A percentile compares a stretch with the other conserved stretches of the same genome.
Conservation (phyloP, 805 yeast species). For the Pichia californica region DNA sequence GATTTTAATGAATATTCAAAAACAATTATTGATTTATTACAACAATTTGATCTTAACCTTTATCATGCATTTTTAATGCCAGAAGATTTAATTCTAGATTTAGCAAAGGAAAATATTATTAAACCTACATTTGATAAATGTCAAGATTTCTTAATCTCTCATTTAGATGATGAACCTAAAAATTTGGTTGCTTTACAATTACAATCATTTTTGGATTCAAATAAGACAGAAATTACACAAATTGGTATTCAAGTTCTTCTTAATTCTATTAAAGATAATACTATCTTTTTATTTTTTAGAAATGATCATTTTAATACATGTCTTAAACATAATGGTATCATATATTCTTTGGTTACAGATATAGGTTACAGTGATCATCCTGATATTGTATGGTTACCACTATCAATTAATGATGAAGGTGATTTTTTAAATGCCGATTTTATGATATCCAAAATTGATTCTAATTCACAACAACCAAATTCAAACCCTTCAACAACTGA, state of each 20-base stretch:
- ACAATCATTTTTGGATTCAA: slow-evolving; percentile 42
- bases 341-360: slow-evolving; percentile 72
- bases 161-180: slow-evolving; percentile 11
- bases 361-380: slow-evolving; percentile 44
- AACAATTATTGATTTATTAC: slow-evolving; percentile 18
- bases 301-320: slow-evolving; percentile 81
- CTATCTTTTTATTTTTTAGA: slow-evolving; percentile 70
- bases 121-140: slow-evolving; percentile 22
- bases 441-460: not conserved
- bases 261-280: slow-evolving; percentile 34
- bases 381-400: slow-evolving; percentile 76
- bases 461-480: not conserved
- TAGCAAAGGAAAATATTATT: not conserved
- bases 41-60: slow-evolving; percentile 31
- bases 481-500: too few species aligned
- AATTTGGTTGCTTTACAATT: slow-evolving; percentile 7
- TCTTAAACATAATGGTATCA: slow-evolving; percentile 36
- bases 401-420: slow-evolving; percentile 62
- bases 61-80: slow-evolving; percentile 65
- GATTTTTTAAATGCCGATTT: slow-evolving; percentile 41
- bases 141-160: slow-evolving; percentile 25
- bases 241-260: slow-evolving; percentile 49
- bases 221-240: slow-evolving; percentile 71
- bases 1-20: slow-evolving; percentile 18
- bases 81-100: not conserved